Percentiles rank a stretch among this genome's conserved stretches.
Evolutionary conservation across 2,329 filamentous ascomycete species (phyloP).

Genomic region (Fusarium nygamai): DNA sequence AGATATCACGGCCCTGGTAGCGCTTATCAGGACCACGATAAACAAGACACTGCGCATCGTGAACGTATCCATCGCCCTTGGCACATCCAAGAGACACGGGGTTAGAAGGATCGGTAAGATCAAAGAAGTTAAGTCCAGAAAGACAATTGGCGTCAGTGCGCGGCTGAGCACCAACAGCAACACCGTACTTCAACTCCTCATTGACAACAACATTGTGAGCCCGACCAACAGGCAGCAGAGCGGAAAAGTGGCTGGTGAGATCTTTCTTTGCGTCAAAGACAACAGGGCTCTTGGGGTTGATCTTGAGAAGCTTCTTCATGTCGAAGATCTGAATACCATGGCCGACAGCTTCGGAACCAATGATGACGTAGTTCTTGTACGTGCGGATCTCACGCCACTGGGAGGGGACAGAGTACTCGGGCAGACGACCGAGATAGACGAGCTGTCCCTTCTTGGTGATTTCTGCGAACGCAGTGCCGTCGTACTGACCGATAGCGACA

Average conservation of each 20-base stretch:
- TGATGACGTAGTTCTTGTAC: conserved; percentile 50
- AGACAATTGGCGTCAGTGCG: conserved; percentile 53
- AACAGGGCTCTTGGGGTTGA: conserved; percentile 53
- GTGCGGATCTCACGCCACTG: conserved; percentile 56
- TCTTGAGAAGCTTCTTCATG: conserved; percentile 61
- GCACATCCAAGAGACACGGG: conserved; percentile 64
- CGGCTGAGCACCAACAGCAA: conserved; percentile 56
- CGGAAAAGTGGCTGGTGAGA: conserved; percentile 49
- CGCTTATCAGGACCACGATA: conserved; percentile 61
- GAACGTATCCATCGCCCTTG: conserved; percentile 65
- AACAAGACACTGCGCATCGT: conserved; percentile 68
- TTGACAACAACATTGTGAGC: conserved; percentile 63
- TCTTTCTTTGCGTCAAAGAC: conserved; percentile 49
- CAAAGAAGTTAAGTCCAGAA: conserved; percentile 66
- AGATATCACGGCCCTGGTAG: conserved; percentile 62
- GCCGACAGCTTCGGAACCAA: conserved; percentile 55
- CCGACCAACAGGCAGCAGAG: conserved; percentile 50
- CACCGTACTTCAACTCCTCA: conserved; percentile 58
- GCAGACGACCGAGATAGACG: conserved; percentile 58
- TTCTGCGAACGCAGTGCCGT: conserved; percentile 62
- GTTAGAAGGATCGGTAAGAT: conserved; percentile 63
- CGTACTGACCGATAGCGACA: conserved; percentile 58
- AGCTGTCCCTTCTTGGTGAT: conserved; percentile 56
- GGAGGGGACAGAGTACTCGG: conserved; percentile 51
- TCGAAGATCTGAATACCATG: conserved; percentile 74